Evolutionary conservation across 805 yeast genomes (phyloP).

Genomic region (Saccharomyces cerevisiae): DNA sequence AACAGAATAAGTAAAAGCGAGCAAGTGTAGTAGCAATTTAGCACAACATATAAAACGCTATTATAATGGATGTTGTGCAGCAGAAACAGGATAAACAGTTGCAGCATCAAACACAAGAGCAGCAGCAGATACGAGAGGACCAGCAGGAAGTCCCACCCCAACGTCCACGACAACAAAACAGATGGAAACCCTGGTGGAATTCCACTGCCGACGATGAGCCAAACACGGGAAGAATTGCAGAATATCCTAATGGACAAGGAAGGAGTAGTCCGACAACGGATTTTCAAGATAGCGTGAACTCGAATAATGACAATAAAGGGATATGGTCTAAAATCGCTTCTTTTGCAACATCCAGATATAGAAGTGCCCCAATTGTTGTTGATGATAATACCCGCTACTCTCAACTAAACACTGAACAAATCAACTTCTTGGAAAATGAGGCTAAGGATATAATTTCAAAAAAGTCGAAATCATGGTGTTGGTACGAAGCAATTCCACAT

Average conservation of each 20-base stretch:
- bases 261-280: background rate
- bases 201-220: background rate
- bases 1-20: background rate
- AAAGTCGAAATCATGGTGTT: constrained; percentile 25
- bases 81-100: background rate
- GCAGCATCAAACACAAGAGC: background rate
- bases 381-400: constrained; percentile 20
- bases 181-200: background rate
- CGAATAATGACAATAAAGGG: background rate
- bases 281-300: background rate
- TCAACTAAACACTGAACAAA: constrained; percentile 21
- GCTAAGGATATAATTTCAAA: constrained; percentile 17
- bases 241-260: background rate
- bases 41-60: background rate
- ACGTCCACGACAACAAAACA: background rate
- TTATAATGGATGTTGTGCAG: background rate
- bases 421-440: constrained; percentile 20
- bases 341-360: constrained; percentile 6
- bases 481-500: constrained; percentile 17
- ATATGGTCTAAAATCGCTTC: constrained; percentile 8
- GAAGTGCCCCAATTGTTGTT: constrained; percentile 3
- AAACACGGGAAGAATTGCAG: background rate
- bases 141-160: background rate
- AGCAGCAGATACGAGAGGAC: background rate
- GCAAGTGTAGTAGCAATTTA: background rate